Evolutionary conservation across 495 filamentous ascomycete genomes (phyloP).

Genomic region (Podospora comata): DNA sequence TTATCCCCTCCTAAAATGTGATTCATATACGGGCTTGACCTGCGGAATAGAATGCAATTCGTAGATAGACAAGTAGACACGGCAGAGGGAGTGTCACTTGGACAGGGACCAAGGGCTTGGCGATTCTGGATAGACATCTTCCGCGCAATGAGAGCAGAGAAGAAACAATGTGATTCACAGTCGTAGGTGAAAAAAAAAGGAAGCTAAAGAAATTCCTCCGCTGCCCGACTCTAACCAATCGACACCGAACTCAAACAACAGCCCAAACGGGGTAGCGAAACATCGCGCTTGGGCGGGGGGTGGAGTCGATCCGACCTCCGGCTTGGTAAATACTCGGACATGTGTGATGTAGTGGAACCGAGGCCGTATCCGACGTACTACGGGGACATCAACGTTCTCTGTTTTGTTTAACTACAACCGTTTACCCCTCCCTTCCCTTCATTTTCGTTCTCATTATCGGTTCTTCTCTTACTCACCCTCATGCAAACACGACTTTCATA

Average conservation of each 20-base stretch:
- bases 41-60: neutral
- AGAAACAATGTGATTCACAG: neutral
- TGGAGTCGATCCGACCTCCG: neutral
- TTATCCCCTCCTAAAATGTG: neutral
- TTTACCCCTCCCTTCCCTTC: neutral
- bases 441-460: neutral
- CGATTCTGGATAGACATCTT: neutral
- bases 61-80: neutral
- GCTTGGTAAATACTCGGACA: neutral
- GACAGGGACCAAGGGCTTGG: neutral
- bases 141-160: neutral
- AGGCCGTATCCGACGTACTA: neutral
- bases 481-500: neutral
- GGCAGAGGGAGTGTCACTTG: neutral
- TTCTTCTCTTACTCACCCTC: too few relatives aligned
- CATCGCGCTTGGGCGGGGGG: neutral
- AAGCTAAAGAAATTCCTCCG: neutral
- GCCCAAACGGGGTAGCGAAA: neutral
- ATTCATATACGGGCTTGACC: neutral
- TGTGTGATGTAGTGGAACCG: neutral
- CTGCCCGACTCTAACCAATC: neutral
- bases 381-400: neutral
- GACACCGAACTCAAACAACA: neutral
- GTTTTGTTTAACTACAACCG: neutral
- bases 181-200: neutral